Percentiles rank a stretch among this genome's conserved stretches.
Conservation (phyloP, 2,329 filamentous ascomycete genomes). For the Ophiognomonia clavigignenti-juglandacearum region DNA sequence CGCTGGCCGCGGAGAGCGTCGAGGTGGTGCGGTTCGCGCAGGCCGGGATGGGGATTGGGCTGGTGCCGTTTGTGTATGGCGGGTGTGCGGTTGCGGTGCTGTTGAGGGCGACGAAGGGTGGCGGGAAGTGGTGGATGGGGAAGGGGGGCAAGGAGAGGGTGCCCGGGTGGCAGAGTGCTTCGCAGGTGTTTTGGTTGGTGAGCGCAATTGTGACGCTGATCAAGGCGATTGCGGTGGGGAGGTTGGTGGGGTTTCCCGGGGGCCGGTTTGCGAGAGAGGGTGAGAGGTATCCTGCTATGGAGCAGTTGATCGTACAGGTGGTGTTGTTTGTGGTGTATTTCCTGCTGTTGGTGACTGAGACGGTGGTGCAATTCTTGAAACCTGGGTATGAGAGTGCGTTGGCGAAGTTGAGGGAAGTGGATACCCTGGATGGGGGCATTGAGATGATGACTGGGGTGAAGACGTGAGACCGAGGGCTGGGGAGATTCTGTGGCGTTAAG, state of each 20-base stretch:
- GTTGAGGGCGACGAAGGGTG: constrained; percentile 19
- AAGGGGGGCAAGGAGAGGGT: constrained; percentile 16
- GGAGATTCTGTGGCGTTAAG: too few relatives aligned
- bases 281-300: background rate
- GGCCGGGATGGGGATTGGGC: constrained; percentile 18
- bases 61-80: constrained; percentile 20
- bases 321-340: background rate
- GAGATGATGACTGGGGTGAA: background rate
- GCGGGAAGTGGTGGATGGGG: too few relatives aligned
- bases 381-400: background rate
- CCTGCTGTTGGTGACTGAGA: background rate
- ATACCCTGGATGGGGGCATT: background rate
- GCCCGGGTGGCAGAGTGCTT: constrained; percentile 19
- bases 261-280: background rate
- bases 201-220: constrained; percentile 19
- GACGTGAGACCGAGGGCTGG: background rate
- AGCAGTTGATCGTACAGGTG: background rate
- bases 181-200: constrained; percentile 19
- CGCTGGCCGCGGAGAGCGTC: constrained; percentile 21
- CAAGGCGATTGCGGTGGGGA: constrained; percentile 16
- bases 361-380: background rate
- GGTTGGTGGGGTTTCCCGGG: background rate
- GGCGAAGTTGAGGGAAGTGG: background rate
- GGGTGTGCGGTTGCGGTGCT: constrained; percentile 16
- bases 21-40: constrained; percentile 20